A percentile compares a stretch with the other conserved stretches of the same genome.
Evolutionary conservation across 441 rosid genomes (phyloP).

Genomic region (Erodium texanum): DNA sequence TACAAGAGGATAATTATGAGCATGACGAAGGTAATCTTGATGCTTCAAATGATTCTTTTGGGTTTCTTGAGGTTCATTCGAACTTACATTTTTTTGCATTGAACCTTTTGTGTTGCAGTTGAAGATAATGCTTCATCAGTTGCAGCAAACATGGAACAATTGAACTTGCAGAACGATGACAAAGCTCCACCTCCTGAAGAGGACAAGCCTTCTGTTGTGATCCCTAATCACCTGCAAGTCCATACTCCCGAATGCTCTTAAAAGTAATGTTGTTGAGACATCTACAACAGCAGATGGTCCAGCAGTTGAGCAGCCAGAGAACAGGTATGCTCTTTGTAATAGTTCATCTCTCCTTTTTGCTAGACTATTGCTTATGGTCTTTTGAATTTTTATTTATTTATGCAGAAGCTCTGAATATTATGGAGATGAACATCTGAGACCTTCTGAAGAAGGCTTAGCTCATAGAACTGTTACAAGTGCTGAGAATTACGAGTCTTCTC

Average conservation of each 20-base stretch:
- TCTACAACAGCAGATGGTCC: constrained; percentile 45
- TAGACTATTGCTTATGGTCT: constrained; percentile 4
- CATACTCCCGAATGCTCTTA: constrained; percentile 62
- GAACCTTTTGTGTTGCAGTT: constrained; percentile 28
- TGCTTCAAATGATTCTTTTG: constrained; percentile 6
- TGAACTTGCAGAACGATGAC: constrained; percentile 48
- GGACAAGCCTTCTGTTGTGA: constrained; percentile 67
- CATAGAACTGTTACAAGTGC: constrained; percentile 39
- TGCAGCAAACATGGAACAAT: constrained; percentile 50
- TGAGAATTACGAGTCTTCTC: constrained; percentile 43
- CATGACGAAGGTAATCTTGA: constrained; percentile 48
- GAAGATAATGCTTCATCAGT: constrained; percentile 52
- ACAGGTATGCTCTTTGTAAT: constrained; percentile 35
- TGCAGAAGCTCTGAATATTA: constrained; percentile 49
- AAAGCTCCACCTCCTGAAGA: constrained; percentile 42
- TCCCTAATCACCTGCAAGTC: constrained; percentile 86
- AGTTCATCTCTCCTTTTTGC: neutral
- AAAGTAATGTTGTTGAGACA: constrained; percentile 47
- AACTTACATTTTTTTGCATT: neutral
- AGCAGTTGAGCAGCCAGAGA: constrained; percentile 44
- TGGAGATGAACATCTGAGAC: constrained; percentile 30
- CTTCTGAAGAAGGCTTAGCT: constrained; percentile 43
- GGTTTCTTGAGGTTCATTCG: neutral
- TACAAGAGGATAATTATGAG: constrained; percentile 53
- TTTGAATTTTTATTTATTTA: constrained; percentile 7